phyloP scores from a whole-genome alignment of 306 rosid species.

The Vicia villosa region DNA sequence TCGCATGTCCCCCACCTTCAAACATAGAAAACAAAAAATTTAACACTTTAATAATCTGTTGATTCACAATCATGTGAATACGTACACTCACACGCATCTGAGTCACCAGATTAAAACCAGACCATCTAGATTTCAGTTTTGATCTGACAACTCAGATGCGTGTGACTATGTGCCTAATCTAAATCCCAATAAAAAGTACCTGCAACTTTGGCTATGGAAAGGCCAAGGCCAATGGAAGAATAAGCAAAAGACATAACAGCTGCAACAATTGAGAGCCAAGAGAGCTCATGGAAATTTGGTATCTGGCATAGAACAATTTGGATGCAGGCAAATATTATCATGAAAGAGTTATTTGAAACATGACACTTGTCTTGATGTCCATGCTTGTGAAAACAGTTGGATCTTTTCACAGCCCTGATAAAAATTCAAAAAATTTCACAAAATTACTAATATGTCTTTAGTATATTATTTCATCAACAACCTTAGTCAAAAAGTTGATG shows the following conservation, averaged over 20 bases:
- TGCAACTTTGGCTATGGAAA: conserved; percentile 73
- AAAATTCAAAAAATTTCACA: neutral
- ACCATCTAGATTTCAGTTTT: neutral
- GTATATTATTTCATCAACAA: neutral
- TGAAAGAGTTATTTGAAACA: conserved; percentile 63
- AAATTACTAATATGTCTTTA: neutral
- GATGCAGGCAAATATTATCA: conserved; percentile 73
- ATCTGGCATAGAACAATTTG: conserved; percentile 82
- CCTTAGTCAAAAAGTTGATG: neutral
- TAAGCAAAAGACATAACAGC: conserved; percentile 98
- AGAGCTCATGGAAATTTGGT: conserved; percentile 80
- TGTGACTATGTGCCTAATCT: too few species aligned
- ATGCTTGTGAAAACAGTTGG: conserved; percentile 84
- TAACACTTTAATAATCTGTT: neutral
- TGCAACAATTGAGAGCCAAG: conserved; percentile 91
- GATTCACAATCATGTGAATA: neutral
- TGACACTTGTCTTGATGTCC: conserved; percentile 67
- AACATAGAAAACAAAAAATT: neutral
- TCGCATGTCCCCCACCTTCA: conserved; percentile 48
- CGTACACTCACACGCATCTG: neutral
- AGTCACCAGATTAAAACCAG: neutral
- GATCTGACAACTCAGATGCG: neutral
- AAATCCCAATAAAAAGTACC: conserved; percentile 34
- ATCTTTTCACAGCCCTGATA: conserved; percentile 81
- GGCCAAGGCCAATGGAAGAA: conserved; percentile 88